A percentile compares a stretch with the other conserved stretches of the same genome.
Conservation (phyloP, 75 land plant species). For the Sequoiadendron giganteum region DNA sequence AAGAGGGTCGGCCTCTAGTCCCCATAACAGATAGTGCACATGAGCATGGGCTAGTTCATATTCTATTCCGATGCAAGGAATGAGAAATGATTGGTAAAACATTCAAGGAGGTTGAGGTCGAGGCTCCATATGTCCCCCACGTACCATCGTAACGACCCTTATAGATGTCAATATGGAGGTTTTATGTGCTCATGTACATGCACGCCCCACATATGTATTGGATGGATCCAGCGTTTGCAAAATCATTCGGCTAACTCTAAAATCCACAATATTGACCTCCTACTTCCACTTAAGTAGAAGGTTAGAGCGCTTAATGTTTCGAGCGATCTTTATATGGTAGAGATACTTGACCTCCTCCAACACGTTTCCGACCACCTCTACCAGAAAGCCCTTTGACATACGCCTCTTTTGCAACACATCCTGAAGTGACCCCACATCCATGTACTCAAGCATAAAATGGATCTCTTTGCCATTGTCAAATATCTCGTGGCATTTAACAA, state of each 20-base stretch:
- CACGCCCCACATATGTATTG: conserved; percentile 85
- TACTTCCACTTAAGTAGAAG: conserved; percentile 47
- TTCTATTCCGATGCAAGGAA: conserved; percentile 41
- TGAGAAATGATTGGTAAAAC: too few species aligned
- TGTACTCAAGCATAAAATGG: conserved; percentile 64
- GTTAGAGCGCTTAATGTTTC: conserved; percentile 91
- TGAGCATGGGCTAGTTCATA: conserved; percentile 73
- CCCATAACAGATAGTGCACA: conserved; percentile 64
- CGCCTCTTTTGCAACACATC: conserved; percentile 8
- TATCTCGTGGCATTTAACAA: conserved; percentile 70
- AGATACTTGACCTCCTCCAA: conserved; percentile 58
- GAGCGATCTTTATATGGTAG: too few species aligned
- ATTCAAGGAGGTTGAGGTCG: conserved; percentile 61
- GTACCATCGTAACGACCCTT: conserved; percentile 60
- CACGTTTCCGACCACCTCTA: conserved; percentile 36
- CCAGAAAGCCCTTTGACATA: conserved; percentile 22
- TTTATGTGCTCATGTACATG: conserved; percentile 89
- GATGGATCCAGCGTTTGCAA: conserved; percentile 82
- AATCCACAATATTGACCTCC: conserved; percentile 86
- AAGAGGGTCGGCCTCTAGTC: conserved; percentile 68
- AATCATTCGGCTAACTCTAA: conserved; percentile 68
- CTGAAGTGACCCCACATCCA: conserved; percentile 67
- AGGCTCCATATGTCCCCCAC: conserved; percentile 84
- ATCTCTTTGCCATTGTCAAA: conserved; percentile 68
- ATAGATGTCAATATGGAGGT: conserved; percentile 69